phyloP scores from a whole-genome alignment of 1,284 basidiomycete genomes.

The Grifola frondosa region DNA sequence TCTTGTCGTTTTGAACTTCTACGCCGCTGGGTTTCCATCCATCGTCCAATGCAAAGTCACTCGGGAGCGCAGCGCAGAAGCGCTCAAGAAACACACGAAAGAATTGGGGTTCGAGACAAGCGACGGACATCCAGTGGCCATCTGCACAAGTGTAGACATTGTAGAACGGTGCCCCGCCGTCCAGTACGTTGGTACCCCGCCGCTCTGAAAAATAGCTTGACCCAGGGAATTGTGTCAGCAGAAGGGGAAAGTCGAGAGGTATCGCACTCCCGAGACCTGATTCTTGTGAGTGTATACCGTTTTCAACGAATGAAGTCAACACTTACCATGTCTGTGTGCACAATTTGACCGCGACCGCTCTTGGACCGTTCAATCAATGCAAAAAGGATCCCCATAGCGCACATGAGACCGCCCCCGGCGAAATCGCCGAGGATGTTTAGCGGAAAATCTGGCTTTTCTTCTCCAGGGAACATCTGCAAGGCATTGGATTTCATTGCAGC shows the following conservation, averaged over 20 bases:
- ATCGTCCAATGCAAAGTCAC: constrained; percentile 34
- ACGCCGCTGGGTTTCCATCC: constrained; percentile 55
- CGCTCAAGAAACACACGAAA: constrained; percentile 58
- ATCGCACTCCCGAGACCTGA: constrained; percentile 78
- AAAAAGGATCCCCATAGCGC: constrained; percentile 72
- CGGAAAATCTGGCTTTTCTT: constrained; percentile 70
- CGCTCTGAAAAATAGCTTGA: constrained; percentile 37
- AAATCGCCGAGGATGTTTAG: constrained; percentile 81
- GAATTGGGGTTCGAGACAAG: constrained; percentile 72
- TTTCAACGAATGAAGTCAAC: background rate
- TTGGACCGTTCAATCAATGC: constrained; percentile 68
- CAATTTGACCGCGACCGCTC: constrained; percentile 72
- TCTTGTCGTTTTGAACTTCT: constrained; percentile 49
- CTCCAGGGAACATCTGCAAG: constrained; percentile 66
- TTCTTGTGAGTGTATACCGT: background rate
- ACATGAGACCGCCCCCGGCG: constrained; percentile 78
- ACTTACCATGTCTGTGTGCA: constrained; percentile 76
- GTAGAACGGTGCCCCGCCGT: constrained; percentile 82
- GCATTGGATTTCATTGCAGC: background rate
- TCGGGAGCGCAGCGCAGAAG: constrained; percentile 53
- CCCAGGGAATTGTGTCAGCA: constrained; percentile 42
- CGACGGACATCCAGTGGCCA: constrained; percentile 75
- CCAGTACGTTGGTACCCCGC: constrained; percentile 65
- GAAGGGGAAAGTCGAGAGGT: constrained; percentile 72
- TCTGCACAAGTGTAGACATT: constrained; percentile 73